Percentiles rank a stretch among this genome's conserved stretches.
Conservation (phyloP, 148 eudicot genomes). For the Beta vulgaris region DNA sequence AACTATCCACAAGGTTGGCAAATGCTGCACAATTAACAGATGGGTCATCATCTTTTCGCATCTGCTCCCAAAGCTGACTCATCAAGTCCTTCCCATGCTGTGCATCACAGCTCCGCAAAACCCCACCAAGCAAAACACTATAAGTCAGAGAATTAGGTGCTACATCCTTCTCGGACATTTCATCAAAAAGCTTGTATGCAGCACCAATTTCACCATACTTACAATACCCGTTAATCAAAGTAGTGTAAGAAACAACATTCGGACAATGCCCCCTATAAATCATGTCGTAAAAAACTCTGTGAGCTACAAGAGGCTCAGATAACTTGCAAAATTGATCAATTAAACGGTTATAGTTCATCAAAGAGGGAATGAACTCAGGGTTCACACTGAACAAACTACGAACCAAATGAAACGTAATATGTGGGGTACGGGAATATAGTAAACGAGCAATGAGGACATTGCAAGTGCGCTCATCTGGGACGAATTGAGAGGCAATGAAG, state of each 20-base stretch:
- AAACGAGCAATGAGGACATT: conserved; percentile 70
- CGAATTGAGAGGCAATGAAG: conserved; percentile 29
- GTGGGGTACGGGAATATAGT: conserved; percentile 46
- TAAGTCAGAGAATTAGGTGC: conserved; percentile 55
- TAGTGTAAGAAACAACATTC: conserved; percentile 66
- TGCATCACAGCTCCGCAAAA: conserved; percentile 43
- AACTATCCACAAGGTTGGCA: conserved; percentile 54
- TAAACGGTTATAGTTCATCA: conserved; percentile 71
- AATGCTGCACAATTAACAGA: conserved; percentile 65
- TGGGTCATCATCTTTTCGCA: conserved; percentile 36
- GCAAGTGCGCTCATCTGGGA: conserved; percentile 78
- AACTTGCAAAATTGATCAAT: conserved; percentile 58
- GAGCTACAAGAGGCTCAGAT: conserved; percentile 39
- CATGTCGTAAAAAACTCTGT: conserved; percentile 60
- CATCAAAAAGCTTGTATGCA: conserved; percentile 64
- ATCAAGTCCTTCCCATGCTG: conserved; percentile 41
- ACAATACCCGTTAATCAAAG: conserved; percentile 69
- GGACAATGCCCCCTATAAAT: conserved; percentile 54
- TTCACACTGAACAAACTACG: conserved; percentile 32
- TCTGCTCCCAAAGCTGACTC: conserved; percentile 51
- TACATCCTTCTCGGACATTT: conserved; percentile 56
- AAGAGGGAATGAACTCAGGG: conserved; percentile 56
- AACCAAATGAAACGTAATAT: conserved; percentile 41
- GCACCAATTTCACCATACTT: conserved; percentile 43
- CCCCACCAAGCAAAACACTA: conserved; percentile 61